These are phyloP conservation scores for Venturia carpophila DNA, from an alignment of 2,329 filamentous ascomycete species.

Conservation along the genomic window DNA sequence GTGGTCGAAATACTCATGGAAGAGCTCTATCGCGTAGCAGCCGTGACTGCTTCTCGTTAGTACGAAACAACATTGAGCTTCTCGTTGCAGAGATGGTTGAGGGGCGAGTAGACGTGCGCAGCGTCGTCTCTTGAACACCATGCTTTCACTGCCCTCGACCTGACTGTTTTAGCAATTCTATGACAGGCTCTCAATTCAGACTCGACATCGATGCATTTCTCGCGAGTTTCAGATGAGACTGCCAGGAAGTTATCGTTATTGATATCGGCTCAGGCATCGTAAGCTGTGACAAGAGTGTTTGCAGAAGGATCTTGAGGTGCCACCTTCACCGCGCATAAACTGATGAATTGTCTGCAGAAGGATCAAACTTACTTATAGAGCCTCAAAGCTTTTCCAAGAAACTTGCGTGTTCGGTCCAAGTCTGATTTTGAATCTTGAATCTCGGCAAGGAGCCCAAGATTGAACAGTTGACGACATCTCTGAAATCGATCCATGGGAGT, in stretches of 20 bases:
- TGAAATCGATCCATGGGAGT: slow-evolving; percentile 14
- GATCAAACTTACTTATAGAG: not conserved
- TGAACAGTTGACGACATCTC: slow-evolving; percentile 16
- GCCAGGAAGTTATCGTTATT: no score
- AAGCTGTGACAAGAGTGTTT: no score
- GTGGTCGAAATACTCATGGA: slow-evolving; percentile 15
- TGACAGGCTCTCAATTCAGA: no score
- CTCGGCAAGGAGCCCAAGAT: slow-evolving; percentile 12
- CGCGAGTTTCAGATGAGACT: no score
- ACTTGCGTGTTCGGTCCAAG: not conserved
- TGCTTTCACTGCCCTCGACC: no score
- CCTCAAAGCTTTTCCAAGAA: slow-evolving; percentile 2
- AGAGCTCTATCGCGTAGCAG: slow-evolving; percentile 19
- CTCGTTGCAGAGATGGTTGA: no score
- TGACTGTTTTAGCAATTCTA: no score
- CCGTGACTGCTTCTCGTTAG: not conserved
- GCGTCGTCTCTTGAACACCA: no score
- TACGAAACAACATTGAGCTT: not conserved
- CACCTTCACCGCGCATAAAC: not conserved
- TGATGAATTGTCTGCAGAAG: not conserved
- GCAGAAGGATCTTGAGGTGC: no score
- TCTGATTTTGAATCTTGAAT: slow-evolving; percentile 11
- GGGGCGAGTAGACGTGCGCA: no score
- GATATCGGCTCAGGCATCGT: no score
- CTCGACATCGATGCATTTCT: no score